Evolutionary conservation across 108 stramenopile genomes (phyloP), one percentile per base, ranked within the genome.

Genomic region (Aurantiochytrium sp.): DNA sequence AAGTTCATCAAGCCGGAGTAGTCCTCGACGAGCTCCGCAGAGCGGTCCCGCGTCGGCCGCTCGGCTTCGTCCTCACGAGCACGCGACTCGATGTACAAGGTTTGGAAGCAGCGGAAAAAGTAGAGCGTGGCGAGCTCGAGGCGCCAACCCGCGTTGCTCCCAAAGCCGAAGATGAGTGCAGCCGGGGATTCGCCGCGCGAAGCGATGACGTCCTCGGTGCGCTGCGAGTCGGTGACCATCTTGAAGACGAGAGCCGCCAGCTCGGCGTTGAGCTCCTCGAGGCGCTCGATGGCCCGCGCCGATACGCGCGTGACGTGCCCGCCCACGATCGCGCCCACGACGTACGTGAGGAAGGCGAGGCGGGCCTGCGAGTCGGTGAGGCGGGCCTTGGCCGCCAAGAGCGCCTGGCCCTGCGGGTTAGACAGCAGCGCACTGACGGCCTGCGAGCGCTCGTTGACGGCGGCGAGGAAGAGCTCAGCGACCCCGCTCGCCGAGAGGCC

Each of bases 101-200:
- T 81, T 30, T 81, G 73, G 3, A 81, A 81, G 39, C 73, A 81
- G 39, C 73, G 39, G 73, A 81, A 81, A 30, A 81, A 81, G 45
- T 81, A 81, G 6, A 81, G 45, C 42, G 73, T 81, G 73, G 73
- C 73, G 10, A 81, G 73, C 73, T 81, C 73, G 2, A 81, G 73
- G 73, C 73, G 73, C 73, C 73, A 81, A 12, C 73, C 73, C 10
- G 73, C 73, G 24, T 81, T 81, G 73, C 73, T 81, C n/a, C 73
- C 73, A 2, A 81, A 81, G 21, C 73, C 73, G 32, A 81, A 81
- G 24, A 81, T 81, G 73, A 81, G 73, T 12, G 45, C 73, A 48
- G 73, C 73, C 24, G 73, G 73, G 17, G 73, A 81, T 24, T 81
- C 73, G 45, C 73, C 73, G 8, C 45, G 36, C 3, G 39, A 48